These are phyloP conservation scores for Borovskyia barvae DNA, from an alignment of 208 protist genomes.

Conservation along the genomic window DNA sequence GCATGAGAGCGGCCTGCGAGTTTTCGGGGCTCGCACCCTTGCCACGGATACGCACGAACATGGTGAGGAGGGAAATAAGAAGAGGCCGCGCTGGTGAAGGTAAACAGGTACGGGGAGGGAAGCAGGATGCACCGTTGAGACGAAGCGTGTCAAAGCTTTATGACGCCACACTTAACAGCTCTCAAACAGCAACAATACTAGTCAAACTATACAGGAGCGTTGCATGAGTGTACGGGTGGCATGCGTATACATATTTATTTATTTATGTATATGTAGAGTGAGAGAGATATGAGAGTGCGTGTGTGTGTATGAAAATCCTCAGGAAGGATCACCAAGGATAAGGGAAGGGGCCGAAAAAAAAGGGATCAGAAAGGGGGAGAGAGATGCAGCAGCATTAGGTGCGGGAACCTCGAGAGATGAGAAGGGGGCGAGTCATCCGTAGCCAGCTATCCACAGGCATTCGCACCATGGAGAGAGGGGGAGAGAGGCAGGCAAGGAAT, in stretches of 20 bases:
- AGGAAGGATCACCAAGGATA: constrained; percentile 10
- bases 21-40: constrained; percentile 80
- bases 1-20: constrained; percentile 74
- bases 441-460: too few species aligned
- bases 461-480: background rate
- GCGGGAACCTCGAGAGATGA: background rate
- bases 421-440: background rate
- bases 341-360: constrained; percentile 4
- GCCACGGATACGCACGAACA: constrained; percentile 83
- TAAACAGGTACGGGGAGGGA: background rate
- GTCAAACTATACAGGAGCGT: too few species aligned
- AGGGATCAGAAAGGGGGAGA: background rate
- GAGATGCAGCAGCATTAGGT: background rate
- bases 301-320: too few species aligned
- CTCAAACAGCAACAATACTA: too few species aligned
- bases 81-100: background rate
- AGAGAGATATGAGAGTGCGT: background rate
- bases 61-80: too few species aligned
- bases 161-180: too few species aligned
- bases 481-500: background rate
- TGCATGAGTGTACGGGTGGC: background rate
- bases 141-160: too few species aligned
- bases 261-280: too few species aligned
- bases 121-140: too few species aligned
- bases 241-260: background rate